phyloP scores from a whole-genome alignment of 768 basidiomycete genomes.

The Kwoniella sp. region DNA sequence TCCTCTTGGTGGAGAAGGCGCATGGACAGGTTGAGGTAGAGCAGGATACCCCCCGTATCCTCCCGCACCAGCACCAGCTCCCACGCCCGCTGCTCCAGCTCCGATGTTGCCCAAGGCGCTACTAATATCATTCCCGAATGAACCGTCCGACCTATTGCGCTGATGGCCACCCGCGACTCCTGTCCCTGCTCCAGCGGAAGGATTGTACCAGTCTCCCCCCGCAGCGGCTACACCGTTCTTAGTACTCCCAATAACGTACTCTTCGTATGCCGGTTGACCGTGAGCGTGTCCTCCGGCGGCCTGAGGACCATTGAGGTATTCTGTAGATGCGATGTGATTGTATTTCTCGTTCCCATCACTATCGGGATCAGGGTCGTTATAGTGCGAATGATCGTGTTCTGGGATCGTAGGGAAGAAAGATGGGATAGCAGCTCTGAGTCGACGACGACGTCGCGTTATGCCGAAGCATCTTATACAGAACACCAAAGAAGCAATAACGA shows the following conservation, averaged over 20 bases:
- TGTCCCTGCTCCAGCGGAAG: background rate
- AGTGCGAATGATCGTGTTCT: background rate
- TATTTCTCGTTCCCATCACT: background rate
- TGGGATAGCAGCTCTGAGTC: conserved; percentile 6
- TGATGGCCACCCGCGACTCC: background rate
- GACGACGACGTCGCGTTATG: background rate
- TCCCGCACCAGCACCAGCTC: background rate
- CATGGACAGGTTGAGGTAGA: background rate
- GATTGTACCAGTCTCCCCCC: background rate
- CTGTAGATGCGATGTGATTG: background rate
- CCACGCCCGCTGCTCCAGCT: background rate
- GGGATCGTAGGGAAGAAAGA: conserved; percentile 9
- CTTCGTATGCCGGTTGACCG: background rate
- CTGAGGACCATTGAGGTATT: background rate
- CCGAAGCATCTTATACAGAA: background rate
- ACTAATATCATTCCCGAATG: background rate
- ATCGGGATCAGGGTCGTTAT: background rate
- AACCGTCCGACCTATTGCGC: background rate
- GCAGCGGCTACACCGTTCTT: background rate
- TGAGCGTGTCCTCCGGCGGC: background rate
- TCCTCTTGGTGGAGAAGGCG: background rate
- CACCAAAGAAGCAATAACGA: background rate
- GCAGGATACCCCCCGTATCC: background rate
- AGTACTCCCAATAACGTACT: background rate
- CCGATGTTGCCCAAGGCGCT: background rate